These are phyloP conservation scores for Mycena galericulata DNA, from an alignment of 768 basidiomycete genomes.

Conservation along the genomic window DNA sequence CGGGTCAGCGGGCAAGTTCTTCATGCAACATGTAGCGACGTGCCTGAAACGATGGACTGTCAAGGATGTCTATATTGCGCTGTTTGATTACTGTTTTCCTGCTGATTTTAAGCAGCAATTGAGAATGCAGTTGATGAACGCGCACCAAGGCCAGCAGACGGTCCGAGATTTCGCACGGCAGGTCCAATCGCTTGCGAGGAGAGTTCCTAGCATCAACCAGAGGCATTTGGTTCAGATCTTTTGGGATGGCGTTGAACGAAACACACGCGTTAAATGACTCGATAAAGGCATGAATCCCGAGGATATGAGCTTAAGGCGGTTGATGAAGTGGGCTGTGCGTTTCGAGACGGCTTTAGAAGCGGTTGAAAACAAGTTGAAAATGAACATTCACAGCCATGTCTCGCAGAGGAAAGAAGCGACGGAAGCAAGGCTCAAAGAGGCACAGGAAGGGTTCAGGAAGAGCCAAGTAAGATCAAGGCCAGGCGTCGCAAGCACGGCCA, in stretches of 20 bases:
- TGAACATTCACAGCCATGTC: no score
- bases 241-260: conserved; percentile 2
- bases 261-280: neutral
- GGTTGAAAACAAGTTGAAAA: no score
- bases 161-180: conserved; percentile 19
- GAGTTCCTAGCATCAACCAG: conserved; percentile 15
- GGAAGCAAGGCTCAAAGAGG: no score
- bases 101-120: conserved; percentile 15
- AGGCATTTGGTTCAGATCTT: conserved; percentile 15
- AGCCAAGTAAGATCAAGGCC: no score
- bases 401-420: no score
- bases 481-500: no score
- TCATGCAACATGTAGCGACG: conserved; percentile 34
- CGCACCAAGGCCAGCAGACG: conserved; percentile 7
- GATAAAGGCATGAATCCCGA: neutral
- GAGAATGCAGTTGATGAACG: conserved; percentile 9
- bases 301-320: neutral
- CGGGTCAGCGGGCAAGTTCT: conserved; percentile 40
- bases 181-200: neutral
- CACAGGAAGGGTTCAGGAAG: no score
- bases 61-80: conserved; percentile 24
- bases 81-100: conserved; percentile 31
- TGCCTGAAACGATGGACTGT: conserved; percentile 28
- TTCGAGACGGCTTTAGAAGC: no score
- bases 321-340: neutral